phyloP scores from a whole-genome alignment of 306 rosid species.

The Citrullus mucosospermus region DNA sequence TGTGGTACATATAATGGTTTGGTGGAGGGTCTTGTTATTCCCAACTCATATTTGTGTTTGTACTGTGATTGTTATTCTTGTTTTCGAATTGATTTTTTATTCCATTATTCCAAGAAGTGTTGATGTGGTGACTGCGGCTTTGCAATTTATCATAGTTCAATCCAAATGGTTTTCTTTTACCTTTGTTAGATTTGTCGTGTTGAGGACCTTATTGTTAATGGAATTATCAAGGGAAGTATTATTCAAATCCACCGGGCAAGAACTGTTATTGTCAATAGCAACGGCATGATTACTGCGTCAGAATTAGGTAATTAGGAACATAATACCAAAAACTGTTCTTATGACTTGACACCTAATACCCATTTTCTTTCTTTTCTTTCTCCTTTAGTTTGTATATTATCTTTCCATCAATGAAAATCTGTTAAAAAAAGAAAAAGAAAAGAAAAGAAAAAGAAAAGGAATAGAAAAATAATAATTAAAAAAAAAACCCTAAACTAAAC shows the following conservation, averaged over 20 bases:
- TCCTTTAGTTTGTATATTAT: not conserved
- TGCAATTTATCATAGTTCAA: not conserved
- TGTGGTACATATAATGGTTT: not conserved
- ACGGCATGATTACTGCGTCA: slow-evolving; percentile 67
- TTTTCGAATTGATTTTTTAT: not conserved
- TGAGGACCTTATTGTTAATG: slow-evolving; percentile 90
- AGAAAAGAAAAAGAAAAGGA: too few species aligned
- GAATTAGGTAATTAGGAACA: slow-evolving; percentile 45
- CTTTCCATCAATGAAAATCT: not conserved
- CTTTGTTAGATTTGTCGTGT: slow-evolving; percentile 82
- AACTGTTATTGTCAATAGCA: slow-evolving; percentile 58
- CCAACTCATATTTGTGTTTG: not conserved
- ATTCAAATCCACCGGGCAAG: slow-evolving; percentile 98
- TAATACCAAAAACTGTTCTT: not conserved
- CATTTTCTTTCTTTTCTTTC: not conserved
- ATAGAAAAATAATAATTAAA: not conserved
- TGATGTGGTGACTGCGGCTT: not conserved
- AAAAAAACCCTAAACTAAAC: not conserved
- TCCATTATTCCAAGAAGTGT: not conserved
- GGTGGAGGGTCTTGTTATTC: not conserved
- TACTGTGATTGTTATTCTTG: not conserved
- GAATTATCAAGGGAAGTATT: slow-evolving; percentile 76
- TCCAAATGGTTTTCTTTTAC: slow-evolving; percentile 14
- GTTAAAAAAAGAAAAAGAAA: too few species aligned
- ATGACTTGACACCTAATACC: not conserved